Conservation (phyloP, 495 filamentous ascomycete genomes). For the Aspergillus biplanus region DNA sequence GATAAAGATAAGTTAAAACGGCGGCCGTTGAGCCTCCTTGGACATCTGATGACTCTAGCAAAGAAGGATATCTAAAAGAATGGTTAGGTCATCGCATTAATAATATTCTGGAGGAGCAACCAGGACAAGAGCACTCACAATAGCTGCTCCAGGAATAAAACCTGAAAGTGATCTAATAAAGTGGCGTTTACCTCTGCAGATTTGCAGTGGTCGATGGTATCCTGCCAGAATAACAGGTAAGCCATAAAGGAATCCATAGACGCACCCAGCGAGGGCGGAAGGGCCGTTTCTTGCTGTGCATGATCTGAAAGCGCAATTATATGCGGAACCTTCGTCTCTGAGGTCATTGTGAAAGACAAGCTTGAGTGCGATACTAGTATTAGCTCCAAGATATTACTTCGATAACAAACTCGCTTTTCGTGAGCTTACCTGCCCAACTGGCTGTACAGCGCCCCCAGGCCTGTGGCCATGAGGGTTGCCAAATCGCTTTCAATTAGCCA, state of each 20-base stretch:
- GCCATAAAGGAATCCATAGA: conserved; percentile 93
- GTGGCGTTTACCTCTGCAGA: conserved; percentile 90
- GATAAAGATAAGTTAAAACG: conserved; percentile 89
- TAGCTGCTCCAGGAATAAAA: conserved; percentile 93
- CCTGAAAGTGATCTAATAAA: conserved; percentile 93
- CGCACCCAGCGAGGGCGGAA: conserved; percentile 62
- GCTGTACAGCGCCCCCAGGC: conserved; percentile 92
- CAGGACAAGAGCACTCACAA: conserved; percentile 60
- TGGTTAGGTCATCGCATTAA: background rate
- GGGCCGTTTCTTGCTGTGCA: conserved; percentile 40
- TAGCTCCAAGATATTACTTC: too few species aligned
- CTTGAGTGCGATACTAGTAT: conserved; percentile 20
- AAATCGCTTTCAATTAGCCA: conserved; percentile 98
- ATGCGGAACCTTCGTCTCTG: conserved; percentile 71
- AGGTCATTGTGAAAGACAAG: conserved; percentile 36
- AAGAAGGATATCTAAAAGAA: conserved; percentile 77
- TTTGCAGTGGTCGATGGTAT: conserved; percentile 92
- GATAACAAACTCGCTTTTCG: background rate
- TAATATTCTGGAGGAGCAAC: background rate
- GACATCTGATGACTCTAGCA: conserved; percentile 94
- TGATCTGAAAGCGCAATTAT: conserved; percentile 89
- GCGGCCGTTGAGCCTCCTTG: conserved; percentile 96
- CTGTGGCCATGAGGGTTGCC: conserved; percentile 95
- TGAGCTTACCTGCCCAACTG: conserved; percentile 76
- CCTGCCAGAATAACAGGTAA: conserved; percentile 96